Evolutionary conservation across 257 asterid genomes (phyloP).

Genomic region (Osmanthus fragrans): DNA sequence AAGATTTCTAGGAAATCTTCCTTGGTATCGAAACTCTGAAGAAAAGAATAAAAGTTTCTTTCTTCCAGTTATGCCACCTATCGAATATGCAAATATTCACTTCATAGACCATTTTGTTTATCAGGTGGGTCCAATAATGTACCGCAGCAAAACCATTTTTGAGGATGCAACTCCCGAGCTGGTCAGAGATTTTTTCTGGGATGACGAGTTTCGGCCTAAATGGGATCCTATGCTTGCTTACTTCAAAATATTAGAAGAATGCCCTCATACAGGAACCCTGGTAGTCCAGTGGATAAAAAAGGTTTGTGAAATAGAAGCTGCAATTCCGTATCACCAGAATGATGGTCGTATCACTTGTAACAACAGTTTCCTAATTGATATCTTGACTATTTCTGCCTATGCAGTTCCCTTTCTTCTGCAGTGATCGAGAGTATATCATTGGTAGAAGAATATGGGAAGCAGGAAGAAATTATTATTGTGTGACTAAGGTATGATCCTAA

Average conservation of each 20-base stretch:
- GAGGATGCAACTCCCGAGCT: constrained; percentile 90
- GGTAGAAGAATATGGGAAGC: constrained; percentile 86
- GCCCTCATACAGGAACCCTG: constrained; percentile 69
- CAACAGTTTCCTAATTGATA: constrained; percentile 21
- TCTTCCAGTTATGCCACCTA: neutral
- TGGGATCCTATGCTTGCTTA: constrained; percentile 88
- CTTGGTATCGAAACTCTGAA: constrained; percentile 6
- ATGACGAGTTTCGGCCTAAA: constrained; percentile 82
- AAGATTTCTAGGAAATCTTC: neutral
- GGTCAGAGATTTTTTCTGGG: constrained; percentile 95
- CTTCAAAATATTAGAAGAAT: constrained; percentile 71
- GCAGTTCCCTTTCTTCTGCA: constrained; percentile 95
- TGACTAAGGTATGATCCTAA: constrained; percentile 56
- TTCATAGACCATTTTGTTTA: constrained; percentile 22
- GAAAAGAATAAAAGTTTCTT: neutral
- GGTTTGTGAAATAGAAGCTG: constrained; percentile 44
- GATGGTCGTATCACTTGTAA: constrained; percentile 14
- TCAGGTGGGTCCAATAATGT: constrained; percentile 68
- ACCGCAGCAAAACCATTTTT: constrained; percentile 74
- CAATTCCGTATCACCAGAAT: neutral
- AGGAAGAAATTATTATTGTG: constrained; percentile 58
- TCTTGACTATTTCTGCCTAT: constrained; percentile 22
- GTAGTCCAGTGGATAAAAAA: constrained; percentile 83
- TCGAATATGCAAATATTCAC: constrained; percentile 1
- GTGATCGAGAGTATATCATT: constrained; percentile 82